Evolutionary conservation across 306 rosid genomes (phyloP).

Genomic region (Cyamopsis tetragonoloba): DNA sequence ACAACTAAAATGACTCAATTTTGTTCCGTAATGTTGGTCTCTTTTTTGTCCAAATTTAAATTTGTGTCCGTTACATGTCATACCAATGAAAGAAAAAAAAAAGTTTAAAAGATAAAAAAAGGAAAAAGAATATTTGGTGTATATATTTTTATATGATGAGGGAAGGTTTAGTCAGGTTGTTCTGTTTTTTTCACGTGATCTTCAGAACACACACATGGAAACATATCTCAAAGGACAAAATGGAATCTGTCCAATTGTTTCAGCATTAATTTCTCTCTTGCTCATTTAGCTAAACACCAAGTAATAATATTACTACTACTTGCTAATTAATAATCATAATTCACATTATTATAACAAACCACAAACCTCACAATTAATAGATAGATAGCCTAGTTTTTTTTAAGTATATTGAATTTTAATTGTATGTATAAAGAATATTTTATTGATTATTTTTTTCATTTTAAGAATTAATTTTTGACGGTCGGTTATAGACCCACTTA

Average conservation of each 20-base stretch:
- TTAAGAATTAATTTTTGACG: too few relatives aligned
- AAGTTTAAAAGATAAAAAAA: not conserved
- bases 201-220: slow-evolving; percentile 30
- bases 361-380: too few relatives aligned
- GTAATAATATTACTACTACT: too few relatives aligned
- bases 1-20: not conserved
- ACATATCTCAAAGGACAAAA: slow-evolving; percentile 30
- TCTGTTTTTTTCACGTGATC: slow-evolving; percentile 29
- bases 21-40: not conserved
- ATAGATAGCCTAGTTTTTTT: too few relatives aligned
- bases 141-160: not conserved
- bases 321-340: not conserved
- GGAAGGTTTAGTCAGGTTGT: not conserved
- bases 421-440: too few relatives aligned
- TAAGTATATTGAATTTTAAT: too few relatives aligned
- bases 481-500: too few relatives aligned
- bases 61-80: not conserved
- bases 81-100: not conserved
- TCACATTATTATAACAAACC: too few relatives aligned
- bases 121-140: not conserved
- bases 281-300: too few relatives aligned
- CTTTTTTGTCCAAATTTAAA: not conserved
- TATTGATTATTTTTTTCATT: too few relatives aligned
- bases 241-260: slow-evolving; percentile 21
- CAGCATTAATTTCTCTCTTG: not conserved